Percentiles rank a stretch among this genome's conserved stretches.
phyloP scores from a whole-genome alignment of 129 eudicot genomes.

The Escallonia herrerae region DNA sequence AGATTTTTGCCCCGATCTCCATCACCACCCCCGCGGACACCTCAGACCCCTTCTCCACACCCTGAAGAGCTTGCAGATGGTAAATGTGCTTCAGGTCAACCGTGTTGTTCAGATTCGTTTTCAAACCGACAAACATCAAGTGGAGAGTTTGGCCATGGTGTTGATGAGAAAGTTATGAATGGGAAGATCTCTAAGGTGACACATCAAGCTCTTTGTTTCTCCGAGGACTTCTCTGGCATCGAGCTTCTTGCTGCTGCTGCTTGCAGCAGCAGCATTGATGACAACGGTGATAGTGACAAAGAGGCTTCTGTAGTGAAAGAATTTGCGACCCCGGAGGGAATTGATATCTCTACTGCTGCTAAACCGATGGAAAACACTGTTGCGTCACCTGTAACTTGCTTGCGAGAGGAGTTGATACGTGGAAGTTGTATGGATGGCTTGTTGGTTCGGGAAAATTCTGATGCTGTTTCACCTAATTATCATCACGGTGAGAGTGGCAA shows the following conservation, averaged over 20 bases:
- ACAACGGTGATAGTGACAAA: slow-evolving; percentile 13
- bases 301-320: slow-evolving; percentile 31
- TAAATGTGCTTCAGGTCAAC: slow-evolving; percentile 12
- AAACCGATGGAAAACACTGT: slow-evolving; percentile 9
- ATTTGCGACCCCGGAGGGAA: slow-evolving; percentile 18
- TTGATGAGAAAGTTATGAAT: not conserved
- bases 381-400: slow-evolving; percentile 11
- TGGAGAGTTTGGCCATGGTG: not conserved
- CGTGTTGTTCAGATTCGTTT: not conserved
- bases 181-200: slow-evolving; percentile 9
- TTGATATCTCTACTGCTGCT: slow-evolving; percentile 17
- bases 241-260: slow-evolving; percentile 72
- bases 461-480: slow-evolving; percentile 14
- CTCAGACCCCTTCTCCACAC: slow-evolving; percentile 23
- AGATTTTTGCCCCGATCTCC: slow-evolving; percentile 43
- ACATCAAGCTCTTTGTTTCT: not conserved
- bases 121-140: not conserved
- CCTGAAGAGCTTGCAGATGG: slow-evolving; percentile 16
- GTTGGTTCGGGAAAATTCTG: slow-evolving; percentile 18
- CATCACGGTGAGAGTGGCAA: slow-evolving; percentile 17
- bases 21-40: slow-evolving; percentile 24
- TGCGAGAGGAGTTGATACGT: not conserved
- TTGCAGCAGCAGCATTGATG: slow-evolving; percentile 35
- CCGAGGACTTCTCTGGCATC: slow-evolving; percentile 67
- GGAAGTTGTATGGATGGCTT: slow-evolving; percentile 14